Conservation (phyloP, 2,329 filamentous ascomycete species). For the Blastomyces gilchristii region DNA sequence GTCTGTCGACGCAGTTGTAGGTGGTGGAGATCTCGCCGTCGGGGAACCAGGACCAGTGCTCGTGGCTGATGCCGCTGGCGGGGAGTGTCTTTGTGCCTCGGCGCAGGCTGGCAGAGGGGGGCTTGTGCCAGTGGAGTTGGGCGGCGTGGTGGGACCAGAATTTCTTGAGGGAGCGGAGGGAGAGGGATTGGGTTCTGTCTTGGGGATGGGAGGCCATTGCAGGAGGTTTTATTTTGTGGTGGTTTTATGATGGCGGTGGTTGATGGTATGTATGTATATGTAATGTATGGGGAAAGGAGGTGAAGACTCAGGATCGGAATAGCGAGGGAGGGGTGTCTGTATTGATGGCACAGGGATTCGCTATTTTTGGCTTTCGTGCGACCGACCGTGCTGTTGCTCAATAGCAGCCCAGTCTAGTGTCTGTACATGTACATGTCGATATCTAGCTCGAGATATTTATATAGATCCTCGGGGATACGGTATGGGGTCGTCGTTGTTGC, state of each 20-base stretch:
- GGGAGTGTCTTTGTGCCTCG: conserved; percentile 53
- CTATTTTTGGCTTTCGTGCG: background rate
- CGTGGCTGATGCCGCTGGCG: conserved; percentile 50
- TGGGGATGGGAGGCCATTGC: conserved; percentile 32
- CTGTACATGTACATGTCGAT: background rate
- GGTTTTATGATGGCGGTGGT: background rate
- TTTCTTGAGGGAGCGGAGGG: conserved; percentile 55
- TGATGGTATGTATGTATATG: background rate
- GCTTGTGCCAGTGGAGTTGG: conserved; percentile 70
- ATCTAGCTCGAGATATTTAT: background rate
- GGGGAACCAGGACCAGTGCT: conserved; percentile 83
- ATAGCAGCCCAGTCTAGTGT: background rate
- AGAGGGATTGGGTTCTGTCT: conserved; percentile 43
- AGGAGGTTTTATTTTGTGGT: background rate
- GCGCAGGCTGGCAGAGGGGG: conserved; percentile 54
- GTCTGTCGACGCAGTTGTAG: conserved; percentile 84
- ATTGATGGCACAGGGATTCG: background rate
- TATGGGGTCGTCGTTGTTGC: no score
- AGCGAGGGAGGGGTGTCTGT: background rate
- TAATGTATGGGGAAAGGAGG: background rate
- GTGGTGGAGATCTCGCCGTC: conserved; percentile 82
- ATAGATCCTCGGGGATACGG: background rate
- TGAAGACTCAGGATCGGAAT: background rate
- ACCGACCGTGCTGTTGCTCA: background rate
- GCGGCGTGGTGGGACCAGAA: conserved; percentile 71